These are phyloP conservation scores for Ophiostoma angusticollis DNA, from an alignment of 2,329 filamentous ascomycete genomes.

Conservation along the genomic window DNA sequence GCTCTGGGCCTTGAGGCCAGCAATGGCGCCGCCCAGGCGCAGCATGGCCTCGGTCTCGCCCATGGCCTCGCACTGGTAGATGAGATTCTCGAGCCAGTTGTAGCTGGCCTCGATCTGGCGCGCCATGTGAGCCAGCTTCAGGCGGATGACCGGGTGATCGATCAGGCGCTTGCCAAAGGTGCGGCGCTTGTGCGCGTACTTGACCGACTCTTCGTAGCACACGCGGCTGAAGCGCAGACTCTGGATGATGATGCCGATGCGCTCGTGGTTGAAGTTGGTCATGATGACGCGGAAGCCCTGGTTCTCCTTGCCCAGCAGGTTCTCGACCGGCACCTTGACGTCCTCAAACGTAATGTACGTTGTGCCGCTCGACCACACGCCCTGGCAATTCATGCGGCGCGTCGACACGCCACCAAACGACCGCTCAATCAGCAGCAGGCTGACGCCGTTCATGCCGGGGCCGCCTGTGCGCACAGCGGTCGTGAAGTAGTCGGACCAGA, in stretches of 20 bases:
- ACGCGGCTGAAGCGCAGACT: constrained; percentile 89
- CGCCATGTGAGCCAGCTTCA: constrained; percentile 97
- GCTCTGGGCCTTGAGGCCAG: constrained; percentile 82
- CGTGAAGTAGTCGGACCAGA: constrained; percentile 96
- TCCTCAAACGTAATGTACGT: constrained; percentile 98
- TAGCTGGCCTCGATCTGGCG: constrained; percentile 95
- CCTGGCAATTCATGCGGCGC: constrained; percentile 94
- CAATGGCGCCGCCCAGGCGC: constrained; percentile 87
- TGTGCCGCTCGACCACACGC: constrained; percentile 88
- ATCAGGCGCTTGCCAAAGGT: constrained; percentile 96
- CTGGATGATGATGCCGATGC: constrained; percentile 97
- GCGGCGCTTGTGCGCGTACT: constrained; percentile 92
- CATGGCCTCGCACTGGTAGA: constrained; percentile 91
- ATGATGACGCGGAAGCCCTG: constrained; percentile 96
- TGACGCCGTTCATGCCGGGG: constrained; percentile 84
- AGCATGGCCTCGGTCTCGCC: constrained; percentile 91
- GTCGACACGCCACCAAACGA: constrained; percentile 74
- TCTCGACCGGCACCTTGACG: constrained; percentile 98
- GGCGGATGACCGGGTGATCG: constrained; percentile 90
- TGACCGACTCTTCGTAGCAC: constrained; percentile 91
- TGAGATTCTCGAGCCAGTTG: constrained; percentile 89
- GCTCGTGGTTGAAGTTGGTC: constrained; percentile 99
- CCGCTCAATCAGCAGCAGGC: constrained; percentile 84
- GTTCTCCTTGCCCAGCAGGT: constrained; percentile 95
- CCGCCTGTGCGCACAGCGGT: constrained; percentile 85